Conservation (phyloP, 129 eudicot species). For the Glebionis coronaria region DNA sequence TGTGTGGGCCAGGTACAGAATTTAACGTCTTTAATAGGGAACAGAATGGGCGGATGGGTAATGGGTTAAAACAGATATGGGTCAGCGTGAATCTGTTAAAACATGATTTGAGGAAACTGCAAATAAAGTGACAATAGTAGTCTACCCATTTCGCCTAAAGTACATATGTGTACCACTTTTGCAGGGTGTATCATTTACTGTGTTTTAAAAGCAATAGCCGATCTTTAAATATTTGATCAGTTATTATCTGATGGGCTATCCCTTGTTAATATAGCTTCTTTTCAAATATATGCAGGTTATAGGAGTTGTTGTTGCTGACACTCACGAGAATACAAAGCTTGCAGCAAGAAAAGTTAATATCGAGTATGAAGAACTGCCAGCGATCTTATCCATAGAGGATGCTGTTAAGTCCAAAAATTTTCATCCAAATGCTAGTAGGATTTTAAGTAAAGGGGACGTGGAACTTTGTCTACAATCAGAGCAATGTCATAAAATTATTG, state of each 20-base stretch:
- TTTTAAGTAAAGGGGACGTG: slow-evolving; percentile 65
- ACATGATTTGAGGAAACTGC: no score
- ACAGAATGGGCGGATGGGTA: no score
- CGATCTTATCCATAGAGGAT: slow-evolving; percentile 81
- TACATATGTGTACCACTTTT: no score
- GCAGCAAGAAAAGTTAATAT: slow-evolving; percentile 79
- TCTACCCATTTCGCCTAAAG: no score
- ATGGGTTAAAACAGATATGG: neutral
- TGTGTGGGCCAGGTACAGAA: slow-evolving; percentile 91
- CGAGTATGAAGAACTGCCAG: slow-evolving; percentile 79
- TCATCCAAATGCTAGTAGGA: slow-evolving; percentile 64
- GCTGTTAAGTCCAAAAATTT: slow-evolving; percentile 61
- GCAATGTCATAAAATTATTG: slow-evolving; percentile 76
- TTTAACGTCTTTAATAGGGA: neutral
- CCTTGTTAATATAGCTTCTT: neutral
- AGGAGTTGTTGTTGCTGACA: slow-evolving; percentile 96
- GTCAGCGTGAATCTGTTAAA: neutral
- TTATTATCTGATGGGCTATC: neutral
- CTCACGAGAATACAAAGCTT: slow-evolving; percentile 84
- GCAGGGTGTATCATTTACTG: no score
- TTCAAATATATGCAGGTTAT: slow-evolving; percentile 49
- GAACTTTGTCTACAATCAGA: slow-evolving; percentile 68
- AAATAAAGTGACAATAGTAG: no score
- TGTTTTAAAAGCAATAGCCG: neutral
- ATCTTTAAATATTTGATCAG: neutral